A percentile compares a stretch with the other conserved stretches of the same genome.
Evolutionary conservation across 805 yeast species (phyloP).

Genomic region (Candida sonorensis): DNA sequence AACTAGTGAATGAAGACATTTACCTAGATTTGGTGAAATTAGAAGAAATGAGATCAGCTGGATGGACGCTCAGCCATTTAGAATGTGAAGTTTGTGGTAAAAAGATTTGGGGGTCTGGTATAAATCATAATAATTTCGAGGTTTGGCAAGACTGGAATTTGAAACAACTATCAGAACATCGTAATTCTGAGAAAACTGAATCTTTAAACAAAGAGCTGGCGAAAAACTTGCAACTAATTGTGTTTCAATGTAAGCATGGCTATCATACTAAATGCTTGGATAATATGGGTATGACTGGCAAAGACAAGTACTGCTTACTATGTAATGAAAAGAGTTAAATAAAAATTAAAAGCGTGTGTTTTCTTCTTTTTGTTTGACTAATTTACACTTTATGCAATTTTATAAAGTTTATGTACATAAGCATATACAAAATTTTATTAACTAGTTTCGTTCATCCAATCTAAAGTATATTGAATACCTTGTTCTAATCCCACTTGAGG

Average conservation of each 20-base stretch:
- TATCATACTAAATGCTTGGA: slow-evolving; percentile 54
- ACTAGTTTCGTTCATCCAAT: slow-evolving; percentile 76
- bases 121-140: slow-evolving; percentile 41
- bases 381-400: too few species aligned
- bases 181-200: neutral
- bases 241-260: slow-evolving; percentile 62
- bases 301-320: slow-evolving; percentile 30
- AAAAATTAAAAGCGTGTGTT: too few species aligned
- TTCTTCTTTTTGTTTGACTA: too few species aligned
- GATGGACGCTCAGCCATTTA: slow-evolving; percentile 52
- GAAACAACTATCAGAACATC: slow-evolving; percentile 3
- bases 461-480: slow-evolving; percentile 73
- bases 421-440: slow-evolving; percentile 3
- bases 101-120: slow-evolving; percentile 60
- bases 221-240: slow-evolving; percentile 31
- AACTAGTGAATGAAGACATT: slow-evolving; percentile 51
- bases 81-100: slow-evolving; percentile 77
- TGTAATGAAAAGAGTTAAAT: slow-evolving; percentile 23
- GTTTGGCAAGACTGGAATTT: slow-evolving; percentile 47
- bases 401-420: neutral
- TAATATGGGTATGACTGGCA: slow-evolving; percentile 34
- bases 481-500: slow-evolving; percentile 76
- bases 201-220: neutral
- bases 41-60: slow-evolving; percentile 37
- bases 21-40: slow-evolving; percentile 38